Percentiles rank a stretch among this genome's conserved stretches.
These are phyloP conservation scores for Prunus yedoensis DNA, from an alignment of 331 rosid genomes.

Conservation along the genomic window DNA sequence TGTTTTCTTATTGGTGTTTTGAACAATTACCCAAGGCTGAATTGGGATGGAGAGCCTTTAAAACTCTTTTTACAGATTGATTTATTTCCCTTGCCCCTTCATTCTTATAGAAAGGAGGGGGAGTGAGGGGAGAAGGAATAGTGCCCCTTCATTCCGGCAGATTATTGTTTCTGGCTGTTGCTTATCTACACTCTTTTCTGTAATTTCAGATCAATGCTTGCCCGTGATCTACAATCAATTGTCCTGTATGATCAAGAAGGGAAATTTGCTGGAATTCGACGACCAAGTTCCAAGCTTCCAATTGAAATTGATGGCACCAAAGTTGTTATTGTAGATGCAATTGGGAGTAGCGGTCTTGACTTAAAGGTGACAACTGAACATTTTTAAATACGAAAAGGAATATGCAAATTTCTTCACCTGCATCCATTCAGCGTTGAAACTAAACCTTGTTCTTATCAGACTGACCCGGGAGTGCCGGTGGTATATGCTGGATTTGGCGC, in stretches of 20 bases:
- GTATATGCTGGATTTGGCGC: conserved; percentile 98
- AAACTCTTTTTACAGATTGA: neutral
- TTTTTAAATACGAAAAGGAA: neutral
- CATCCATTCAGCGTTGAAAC: conserved; percentile 15
- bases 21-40: neutral
- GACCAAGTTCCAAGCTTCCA: conserved; percentile 82
- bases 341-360: conserved; percentile 88
- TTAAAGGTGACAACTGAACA: conserved; percentile 59
- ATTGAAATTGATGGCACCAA: conserved; percentile 70
- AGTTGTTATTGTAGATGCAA: conserved; percentile 74
- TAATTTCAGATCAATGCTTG: conserved; percentile 86
- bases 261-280: conserved; percentile 82
- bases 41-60: neutral
- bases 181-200: conserved; percentile 16
- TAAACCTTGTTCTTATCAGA: conserved; percentile 42
- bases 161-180: conserved; percentile 5
- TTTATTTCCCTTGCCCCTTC: neutral
- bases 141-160: neutral
- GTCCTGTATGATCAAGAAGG: conserved; percentile 82
- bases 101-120: neutral
- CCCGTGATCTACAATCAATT: conserved; percentile 86
- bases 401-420: conserved; percentile 11
- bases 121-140: no score
- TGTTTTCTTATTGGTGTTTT: neutral
- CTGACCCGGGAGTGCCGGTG: conserved; percentile 87